These are phyloP conservation scores for Emericellopsis cladophorae DNA, from an alignment of 2,329 filamentous ascomycete species.

Conservation along the genomic window DNA sequence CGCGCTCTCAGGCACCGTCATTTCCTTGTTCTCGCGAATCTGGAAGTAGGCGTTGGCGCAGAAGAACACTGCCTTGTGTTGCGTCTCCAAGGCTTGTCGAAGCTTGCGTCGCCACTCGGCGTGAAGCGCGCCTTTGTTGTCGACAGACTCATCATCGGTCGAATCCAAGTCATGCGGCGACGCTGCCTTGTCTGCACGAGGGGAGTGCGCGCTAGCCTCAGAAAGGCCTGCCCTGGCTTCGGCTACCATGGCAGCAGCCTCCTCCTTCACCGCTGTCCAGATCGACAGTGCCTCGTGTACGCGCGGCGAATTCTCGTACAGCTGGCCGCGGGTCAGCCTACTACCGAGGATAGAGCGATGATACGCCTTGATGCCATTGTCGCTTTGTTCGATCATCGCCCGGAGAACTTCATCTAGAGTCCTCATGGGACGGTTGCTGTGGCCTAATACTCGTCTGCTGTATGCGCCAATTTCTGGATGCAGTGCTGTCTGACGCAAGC, in stretches of 20 bases:
- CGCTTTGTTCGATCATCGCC: conserved; percentile 82
- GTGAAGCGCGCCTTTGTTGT: conserved; percentile 24
- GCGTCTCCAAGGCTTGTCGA: conserved; percentile 61
- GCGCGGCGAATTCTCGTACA: conserved; percentile 62
- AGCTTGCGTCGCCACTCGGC: conserved; percentile 50
- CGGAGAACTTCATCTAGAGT: conserved; percentile 80
- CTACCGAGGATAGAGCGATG: conserved; percentile 53
- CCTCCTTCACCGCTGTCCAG: conserved; percentile 48
- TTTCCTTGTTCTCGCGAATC: conserved; percentile 56
- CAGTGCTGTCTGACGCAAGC: conserved; percentile 70
- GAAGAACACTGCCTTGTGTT: conserved; percentile 77
- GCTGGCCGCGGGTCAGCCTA: conserved; percentile 59
- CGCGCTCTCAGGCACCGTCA: conserved; percentile 54
- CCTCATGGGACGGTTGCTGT: conserved; percentile 54
- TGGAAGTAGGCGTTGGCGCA: conserved; percentile 74
- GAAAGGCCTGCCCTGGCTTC: conserved; percentile 37
- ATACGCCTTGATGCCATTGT: conserved; percentile 50
- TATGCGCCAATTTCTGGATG: conserved; percentile 70
- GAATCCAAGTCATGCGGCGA: conserved; percentile 14
- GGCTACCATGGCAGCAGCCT: conserved; percentile 38
- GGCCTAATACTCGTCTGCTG: conserved; percentile 51
- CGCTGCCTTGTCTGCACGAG: not conserved
- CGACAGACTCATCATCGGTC: conserved; percentile 15
- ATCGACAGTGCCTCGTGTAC: conserved; percentile 56
- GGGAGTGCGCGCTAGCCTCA: not conserved